Conservation (phyloP, 2,329 filamentous ascomycete genomes). For the Phialophora tarda region DNA sequence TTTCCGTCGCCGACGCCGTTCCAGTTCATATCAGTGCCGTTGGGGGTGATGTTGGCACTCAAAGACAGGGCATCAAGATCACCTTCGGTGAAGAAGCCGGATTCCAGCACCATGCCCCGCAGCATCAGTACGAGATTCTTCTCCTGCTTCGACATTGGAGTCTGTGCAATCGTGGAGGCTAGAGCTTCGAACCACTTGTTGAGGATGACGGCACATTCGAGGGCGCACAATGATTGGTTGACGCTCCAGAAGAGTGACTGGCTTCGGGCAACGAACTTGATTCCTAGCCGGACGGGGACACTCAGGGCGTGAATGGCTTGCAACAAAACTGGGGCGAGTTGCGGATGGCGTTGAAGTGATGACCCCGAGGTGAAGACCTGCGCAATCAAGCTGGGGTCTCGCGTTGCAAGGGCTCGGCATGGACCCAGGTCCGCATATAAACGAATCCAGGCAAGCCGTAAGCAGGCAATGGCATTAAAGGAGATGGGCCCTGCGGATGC, state of each 20-base stretch:
- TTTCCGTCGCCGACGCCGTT: not conserved
- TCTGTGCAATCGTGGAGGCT: not conserved
- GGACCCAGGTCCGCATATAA: slow-evolving; percentile 59
- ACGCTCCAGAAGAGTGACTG: slow-evolving; percentile 49
- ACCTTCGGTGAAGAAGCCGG: slow-evolving; percentile 10
- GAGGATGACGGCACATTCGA: slow-evolving; percentile 50
- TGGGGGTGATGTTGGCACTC: not conserved
- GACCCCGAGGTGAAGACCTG: slow-evolving; percentile 65
- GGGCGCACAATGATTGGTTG: slow-evolving; percentile 45
- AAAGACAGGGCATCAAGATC: not conserved
- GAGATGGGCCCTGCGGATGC: slow-evolving; percentile 11
- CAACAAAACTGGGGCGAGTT: slow-evolving; percentile 67
- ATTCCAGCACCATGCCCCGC: slow-evolving; percentile 10
- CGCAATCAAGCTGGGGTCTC: slow-evolving; percentile 67
- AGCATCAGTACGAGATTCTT: slow-evolving; percentile 18
- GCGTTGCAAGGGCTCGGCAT: slow-evolving; percentile 67
- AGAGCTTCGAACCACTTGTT: slow-evolving; percentile 51
- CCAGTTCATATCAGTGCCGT: not conserved
- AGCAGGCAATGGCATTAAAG: slow-evolving; percentile 10
- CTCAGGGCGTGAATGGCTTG: slow-evolving; percentile 72
- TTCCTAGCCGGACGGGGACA: slow-evolving; percentile 53
- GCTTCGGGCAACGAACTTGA: slow-evolving; percentile 47
- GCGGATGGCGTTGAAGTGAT: slow-evolving; percentile 62
- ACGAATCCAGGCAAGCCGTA: slow-evolving; percentile 11
- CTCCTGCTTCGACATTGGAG: slow-evolving; percentile 13